Conservation (phyloP, 495 filamentous ascomycete genomes). For the Letharia lupina region DNA sequence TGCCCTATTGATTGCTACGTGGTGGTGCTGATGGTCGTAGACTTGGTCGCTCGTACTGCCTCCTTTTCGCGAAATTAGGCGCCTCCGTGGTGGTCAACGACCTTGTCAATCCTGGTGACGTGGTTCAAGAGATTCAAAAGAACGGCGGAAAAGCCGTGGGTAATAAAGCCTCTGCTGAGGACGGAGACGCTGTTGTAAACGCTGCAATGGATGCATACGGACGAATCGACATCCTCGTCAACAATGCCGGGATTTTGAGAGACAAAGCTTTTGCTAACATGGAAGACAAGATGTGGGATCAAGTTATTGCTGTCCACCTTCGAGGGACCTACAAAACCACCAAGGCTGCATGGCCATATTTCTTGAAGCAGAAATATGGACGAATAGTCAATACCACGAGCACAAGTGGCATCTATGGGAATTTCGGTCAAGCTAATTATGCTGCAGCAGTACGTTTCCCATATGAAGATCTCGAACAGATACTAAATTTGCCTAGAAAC, state of each 20-base stretch:
- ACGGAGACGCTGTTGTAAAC: conserved; percentile 89
- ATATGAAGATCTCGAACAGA: not conserved
- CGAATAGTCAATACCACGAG: conserved; percentile 94
- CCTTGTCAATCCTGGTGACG: conserved; percentile 81
- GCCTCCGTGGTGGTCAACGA: conserved; percentile 94
- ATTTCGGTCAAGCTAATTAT: conserved; percentile 98
- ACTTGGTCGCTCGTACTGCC: conserved; percentile 85
- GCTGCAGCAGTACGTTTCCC: conserved; percentile 65
- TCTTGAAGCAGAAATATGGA: conserved; percentile 98
- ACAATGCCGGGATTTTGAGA: conserved; percentile 94
- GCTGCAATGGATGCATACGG: conserved; percentile 88
- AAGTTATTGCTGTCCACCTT: conserved; percentile 85
- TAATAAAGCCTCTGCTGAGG: conserved; percentile 89
- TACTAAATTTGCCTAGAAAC: conserved; percentile 45
- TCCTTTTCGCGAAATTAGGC: conserved; percentile 84
- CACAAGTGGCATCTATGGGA: conserved; percentile 96
- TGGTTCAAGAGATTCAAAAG: conserved; percentile 87
- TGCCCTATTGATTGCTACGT: not conserved
- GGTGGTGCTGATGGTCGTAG: conserved; percentile 34
- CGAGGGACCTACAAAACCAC: conserved; percentile 94
- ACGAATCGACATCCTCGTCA: conserved; percentile 87
- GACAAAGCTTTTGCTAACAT: conserved; percentile 99
- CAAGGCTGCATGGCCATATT: conserved; percentile 96
- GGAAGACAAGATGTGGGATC: conserved; percentile 89
- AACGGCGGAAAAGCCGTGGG: conserved; percentile 84